These are phyloP conservation scores for Saccharum officinarum DNA, from an alignment of 176 grass and related monocot genomes.

Conservation along the genomic window DNA sequence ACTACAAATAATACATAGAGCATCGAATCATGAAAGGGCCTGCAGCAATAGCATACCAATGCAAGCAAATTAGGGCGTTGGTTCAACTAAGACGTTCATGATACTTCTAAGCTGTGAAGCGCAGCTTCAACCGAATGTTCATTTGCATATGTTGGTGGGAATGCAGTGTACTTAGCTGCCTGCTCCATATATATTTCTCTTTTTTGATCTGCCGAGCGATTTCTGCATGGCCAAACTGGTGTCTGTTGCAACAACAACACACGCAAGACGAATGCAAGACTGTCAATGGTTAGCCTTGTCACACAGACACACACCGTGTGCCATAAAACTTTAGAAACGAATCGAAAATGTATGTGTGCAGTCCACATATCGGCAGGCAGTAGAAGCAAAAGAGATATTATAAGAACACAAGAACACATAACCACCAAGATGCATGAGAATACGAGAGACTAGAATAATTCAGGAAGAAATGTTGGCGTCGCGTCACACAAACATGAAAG, in stretches of 20 bases:
- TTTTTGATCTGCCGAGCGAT: background rate
- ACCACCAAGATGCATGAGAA: background rate
- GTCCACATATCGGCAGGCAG: background rate
- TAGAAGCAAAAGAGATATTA: background rate
- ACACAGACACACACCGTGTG: background rate
- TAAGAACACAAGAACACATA: background rate
- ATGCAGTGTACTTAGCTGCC: background rate
- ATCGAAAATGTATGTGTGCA: background rate
- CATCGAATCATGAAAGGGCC: background rate
- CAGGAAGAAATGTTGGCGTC: background rate
- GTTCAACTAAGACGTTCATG: background rate
- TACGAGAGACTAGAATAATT: background rate
- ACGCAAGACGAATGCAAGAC: background rate
- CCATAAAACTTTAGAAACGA: background rate
- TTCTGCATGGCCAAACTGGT: background rate
- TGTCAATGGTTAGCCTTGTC: background rate
- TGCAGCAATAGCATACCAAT: background rate
- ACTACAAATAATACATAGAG: background rate
- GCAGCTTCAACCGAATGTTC: background rate
- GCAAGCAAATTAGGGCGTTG: background rate
- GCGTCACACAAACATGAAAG: slow-evolving; percentile 47
- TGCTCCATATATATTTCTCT: background rate
- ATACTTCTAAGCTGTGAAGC: background rate
- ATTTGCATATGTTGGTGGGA: background rate
- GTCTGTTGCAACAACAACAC: background rate